Conservation (phyloP, 306 rosid species). For the Chamaecrista fasciculata region DNA sequence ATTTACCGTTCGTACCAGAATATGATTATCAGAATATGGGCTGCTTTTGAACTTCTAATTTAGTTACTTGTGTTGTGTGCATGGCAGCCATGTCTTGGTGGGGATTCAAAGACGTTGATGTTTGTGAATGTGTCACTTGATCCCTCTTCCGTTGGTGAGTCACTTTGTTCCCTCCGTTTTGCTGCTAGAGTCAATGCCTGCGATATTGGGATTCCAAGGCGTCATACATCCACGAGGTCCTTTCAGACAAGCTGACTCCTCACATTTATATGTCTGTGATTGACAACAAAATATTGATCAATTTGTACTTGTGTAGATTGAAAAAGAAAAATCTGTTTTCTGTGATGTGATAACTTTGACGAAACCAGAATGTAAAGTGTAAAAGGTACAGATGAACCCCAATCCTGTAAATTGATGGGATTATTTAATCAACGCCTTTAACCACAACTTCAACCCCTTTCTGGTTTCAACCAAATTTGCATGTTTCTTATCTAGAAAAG, state of each 20-base stretch:
- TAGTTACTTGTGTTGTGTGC: neutral
- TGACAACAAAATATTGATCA: too few relatives aligned
- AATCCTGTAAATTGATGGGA: too few relatives aligned
- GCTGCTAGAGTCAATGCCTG: conserved; percentile 93
- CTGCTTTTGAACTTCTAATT: too few relatives aligned
- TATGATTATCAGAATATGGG: too few relatives aligned
- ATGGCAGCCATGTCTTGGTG: conserved; percentile 92
- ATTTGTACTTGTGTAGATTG: conserved; percentile 1
- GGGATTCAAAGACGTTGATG: conserved; percentile 94
- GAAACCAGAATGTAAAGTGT: too few relatives aligned
- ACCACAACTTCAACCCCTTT: too few relatives aligned
- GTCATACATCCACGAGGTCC: conserved; percentile 57
- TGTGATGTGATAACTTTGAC: conserved; percentile 14
- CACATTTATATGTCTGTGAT: too few relatives aligned
- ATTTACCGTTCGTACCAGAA: too few relatives aligned
- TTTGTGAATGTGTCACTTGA: conserved; percentile 89
- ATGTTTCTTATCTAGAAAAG: too few relatives aligned
- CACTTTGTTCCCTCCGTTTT: conserved; percentile 88
- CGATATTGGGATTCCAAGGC: conserved; percentile 83
- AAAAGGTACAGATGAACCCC: too few relatives aligned
- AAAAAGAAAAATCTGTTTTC: neutral
- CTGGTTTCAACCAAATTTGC: too few relatives aligned
- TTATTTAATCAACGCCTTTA: too few relatives aligned
- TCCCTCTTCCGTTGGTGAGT: conserved; percentile 69
- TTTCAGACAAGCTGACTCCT: conserved; percentile 47